These are phyloP conservation scores for Arthromyces matolae DNA, from an alignment of 768 basidiomycete species.

Conservation along the genomic window DNA sequence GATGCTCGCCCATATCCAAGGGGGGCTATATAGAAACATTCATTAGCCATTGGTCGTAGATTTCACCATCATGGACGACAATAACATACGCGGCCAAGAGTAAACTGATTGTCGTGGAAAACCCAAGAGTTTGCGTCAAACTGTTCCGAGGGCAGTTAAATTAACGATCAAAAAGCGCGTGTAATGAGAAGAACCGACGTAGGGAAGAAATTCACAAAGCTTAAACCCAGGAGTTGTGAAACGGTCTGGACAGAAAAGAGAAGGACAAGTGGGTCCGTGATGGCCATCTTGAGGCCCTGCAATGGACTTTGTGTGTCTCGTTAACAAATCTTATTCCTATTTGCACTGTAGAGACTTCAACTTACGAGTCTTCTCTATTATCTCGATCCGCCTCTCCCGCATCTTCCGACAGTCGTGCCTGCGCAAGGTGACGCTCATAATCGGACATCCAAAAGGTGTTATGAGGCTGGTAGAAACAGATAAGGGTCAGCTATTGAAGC, in stretches of 20 bases:
- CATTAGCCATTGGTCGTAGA: too few species aligned
- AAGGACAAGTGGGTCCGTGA: conserved; percentile 51
- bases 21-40: conserved; percentile 40
- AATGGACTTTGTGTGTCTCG: too few species aligned
- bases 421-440: conserved; percentile 53
- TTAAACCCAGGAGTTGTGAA: conserved; percentile 49
- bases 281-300: conserved; percentile 50
- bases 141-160: too few species aligned
- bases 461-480: conserved; percentile 37
- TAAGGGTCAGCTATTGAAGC: neutral
- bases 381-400: conserved; percentile 66
- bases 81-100: conserved; percentile 53
- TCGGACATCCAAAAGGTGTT: conserved; percentile 59
- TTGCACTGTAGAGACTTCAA: conserved; percentile 11
- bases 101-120: conserved; percentile 54
- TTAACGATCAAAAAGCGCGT: neutral
- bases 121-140: conserved; percentile 57
- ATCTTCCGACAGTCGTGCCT: conserved; percentile 64
- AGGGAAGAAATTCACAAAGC: conserved; percentile 60
- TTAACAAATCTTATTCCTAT: too few species aligned
- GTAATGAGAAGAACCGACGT: conserved; percentile 29
- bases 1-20: conserved; percentile 56
- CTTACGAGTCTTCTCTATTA: conserved; percentile 54
- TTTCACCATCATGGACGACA: too few species aligned
- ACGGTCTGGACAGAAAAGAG: conserved; percentile 52